phyloP scores from a whole-genome alignment of 2,329 filamentous ascomycete genomes.

The Phaeophleospora eucalypticola region DNA sequence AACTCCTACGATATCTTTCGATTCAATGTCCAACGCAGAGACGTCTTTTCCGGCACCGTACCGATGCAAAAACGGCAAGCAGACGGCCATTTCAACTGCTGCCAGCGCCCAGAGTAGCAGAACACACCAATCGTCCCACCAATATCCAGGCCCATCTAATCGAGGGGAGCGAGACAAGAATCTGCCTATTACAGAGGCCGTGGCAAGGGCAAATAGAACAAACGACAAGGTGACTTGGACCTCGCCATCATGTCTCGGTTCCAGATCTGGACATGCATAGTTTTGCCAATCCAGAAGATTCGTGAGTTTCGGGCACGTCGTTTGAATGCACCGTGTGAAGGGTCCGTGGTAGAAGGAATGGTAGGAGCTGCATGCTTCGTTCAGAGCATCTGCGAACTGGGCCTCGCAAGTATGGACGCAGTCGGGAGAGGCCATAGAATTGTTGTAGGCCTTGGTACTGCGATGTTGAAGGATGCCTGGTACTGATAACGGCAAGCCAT shows the following conservation, averaged over 20 bases:
- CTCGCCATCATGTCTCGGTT: not conserved
- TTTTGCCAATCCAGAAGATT: not conserved
- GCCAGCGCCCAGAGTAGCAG: slow-evolving; percentile 4
- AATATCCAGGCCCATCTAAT: slow-evolving; percentile 12
- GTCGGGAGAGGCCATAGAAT: not conserved
- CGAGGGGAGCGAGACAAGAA: not conserved
- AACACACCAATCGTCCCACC: slow-evolving; percentile 14
- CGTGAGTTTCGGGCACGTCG: not conserved
- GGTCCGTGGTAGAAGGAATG: not conserved
- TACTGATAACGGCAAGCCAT: no score
- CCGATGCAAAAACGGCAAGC: not conserved
- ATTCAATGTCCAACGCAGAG: slow-evolving; percentile 1
- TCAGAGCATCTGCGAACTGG: not conserved
- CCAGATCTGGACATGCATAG: not conserved
- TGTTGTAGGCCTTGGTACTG: not conserved
- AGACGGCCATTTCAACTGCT: slow-evolving; percentile 5
- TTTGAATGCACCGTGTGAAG: not conserved
- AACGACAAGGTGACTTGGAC: not conserved
- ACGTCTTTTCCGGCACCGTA: slow-evolving; percentile 9
- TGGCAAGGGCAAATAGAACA: not conserved
- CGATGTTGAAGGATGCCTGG: not conserved
- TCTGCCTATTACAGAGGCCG: not conserved
- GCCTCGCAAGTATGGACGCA: not conserved
- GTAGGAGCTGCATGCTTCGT: not conserved
- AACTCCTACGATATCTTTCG: slow-evolving; percentile 2